Evolutionary conservation across 345 rosid species (phyloP), one percentile per base, ranked within the genome.

Genomic region (Citrus hindsii): DNA sequence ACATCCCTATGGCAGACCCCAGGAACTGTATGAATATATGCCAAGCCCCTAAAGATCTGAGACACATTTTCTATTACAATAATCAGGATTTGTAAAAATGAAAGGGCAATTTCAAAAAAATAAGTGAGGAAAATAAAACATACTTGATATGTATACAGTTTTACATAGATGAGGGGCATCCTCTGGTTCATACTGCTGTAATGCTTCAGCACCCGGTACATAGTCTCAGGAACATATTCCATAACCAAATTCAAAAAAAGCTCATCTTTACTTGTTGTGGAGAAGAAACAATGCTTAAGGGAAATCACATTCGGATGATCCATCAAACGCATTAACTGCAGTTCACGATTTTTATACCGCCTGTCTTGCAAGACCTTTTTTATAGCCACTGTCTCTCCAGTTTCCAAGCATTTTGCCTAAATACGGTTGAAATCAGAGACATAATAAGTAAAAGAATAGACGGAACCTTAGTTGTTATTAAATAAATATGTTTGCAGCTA

Each of bases 1-100:
- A 95, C 83, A 79, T 95, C 98, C 78, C 98, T 88, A 81, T 95
- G 99, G 76, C 97, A 93, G 74, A 95, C 93, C 69, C 94, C 94
- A 75, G 91, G 89, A 60, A 85, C 91, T 33, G 87, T 82, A 78
- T 95, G 99, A 85, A 93, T 92, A 83, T 93, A 95, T 55, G 97
- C 91, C 75, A 92, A 85, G 56, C 92, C 94, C 81, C 97, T 85
- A 76, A 92, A 95, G 67, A 95, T 93, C 98, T 95, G 92, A 81
- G 79, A 83, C 51, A 66, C 4, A 25, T 35, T 66, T 78, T 46
- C 51, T 35, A 81, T 66, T 67, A 77, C 58, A 59, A 77, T 76
- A 18, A 76, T 61, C 62, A 68, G 55, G 30, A 73, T 53, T 30
- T 51, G 14, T 19, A 77, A 48, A 62, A 66, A 82, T 5, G 19